Evolutionary conservation across 1,284 basidiomycete species (phyloP), one percentile per base, ranked within the genome.

Genomic region (Cutaneotrichosporon dermatis): DNA sequence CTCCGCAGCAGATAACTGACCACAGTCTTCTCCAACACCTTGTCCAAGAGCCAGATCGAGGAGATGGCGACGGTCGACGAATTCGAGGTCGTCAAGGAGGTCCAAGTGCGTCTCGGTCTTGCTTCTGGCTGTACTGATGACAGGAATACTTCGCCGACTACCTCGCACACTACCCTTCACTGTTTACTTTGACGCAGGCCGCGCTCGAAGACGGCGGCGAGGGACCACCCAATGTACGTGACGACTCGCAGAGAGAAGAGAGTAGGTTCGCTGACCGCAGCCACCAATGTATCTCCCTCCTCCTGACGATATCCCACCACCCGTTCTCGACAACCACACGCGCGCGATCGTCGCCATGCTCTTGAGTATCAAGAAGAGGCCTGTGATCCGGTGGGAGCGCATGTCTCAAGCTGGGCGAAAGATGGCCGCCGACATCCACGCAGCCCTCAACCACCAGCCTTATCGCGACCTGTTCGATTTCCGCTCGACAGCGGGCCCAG

Each of bases 71-170:
- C 92, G 68, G 91, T 89, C 25, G 96, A 99, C 74, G 91, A 96
- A 76, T 92, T 92, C 66, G 94, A 98, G 76, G 89, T 97, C 12
- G 95, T 99, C 34, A 86, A 88, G 64, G 95, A 99, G 81, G 90
- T 99, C 2, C 94, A 97, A 83, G 92, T 93, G 69, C 64, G 83
- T 72, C 10, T 4, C 36, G 4, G n/a, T 34, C 6, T 25, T 7
- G 44, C 7, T 11, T 6, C 34, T 6, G 45, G 9, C 5, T 16
- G 6, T 9, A 51, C n/a, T n/a, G n/a, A n/a, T n/a, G n/a, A n/a
- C 75, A 90, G 92, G 94, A 97, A 84, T 90, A 90, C 79, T 97
- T 96, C 78, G 91, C 91, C 65, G 94, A 97, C 78, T 97, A 93
- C 69, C 84, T 90, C 1, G 90, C 93, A 0, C 82, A 95, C 59